These are phyloP conservation scores for Macrotyloma uniflorum DNA, from an alignment of 306 rosid genomes.

Conservation along the genomic window DNA sequence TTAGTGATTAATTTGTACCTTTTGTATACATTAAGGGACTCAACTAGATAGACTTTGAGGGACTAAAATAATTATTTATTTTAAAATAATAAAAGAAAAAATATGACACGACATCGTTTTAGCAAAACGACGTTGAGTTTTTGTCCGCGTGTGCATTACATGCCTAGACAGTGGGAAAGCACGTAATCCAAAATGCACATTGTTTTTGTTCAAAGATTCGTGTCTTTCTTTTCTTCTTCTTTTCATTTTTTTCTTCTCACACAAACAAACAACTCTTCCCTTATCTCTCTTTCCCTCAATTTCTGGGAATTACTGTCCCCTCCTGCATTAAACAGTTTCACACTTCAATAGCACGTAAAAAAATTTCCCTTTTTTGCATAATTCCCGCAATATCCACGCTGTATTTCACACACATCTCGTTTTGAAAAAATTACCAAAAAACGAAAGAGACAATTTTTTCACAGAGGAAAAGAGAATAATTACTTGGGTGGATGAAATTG, in stretches of 20 bases:
- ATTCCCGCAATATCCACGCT: not conserved
- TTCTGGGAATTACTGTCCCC: not conserved
- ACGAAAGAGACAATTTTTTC: constrained; percentile 1
- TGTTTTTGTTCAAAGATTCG: not conserved
- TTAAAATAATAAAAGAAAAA: not conserved
- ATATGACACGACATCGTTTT: not conserved
- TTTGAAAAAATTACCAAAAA: not conserved
- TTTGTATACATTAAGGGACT: no score
- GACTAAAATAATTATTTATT: no score
- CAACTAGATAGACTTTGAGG: no score
- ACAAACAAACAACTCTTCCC: not conserved
- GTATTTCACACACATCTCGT: not conserved
- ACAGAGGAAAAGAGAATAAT: not conserved
- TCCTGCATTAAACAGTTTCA: not conserved
- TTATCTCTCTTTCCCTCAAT: not conserved
- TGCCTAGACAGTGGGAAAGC: not conserved
- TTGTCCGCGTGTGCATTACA: not conserved
- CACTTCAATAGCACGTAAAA: not conserved
- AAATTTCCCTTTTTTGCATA: not conserved
- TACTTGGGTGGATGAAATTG: constrained; percentile 10
- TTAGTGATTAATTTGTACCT: no score
- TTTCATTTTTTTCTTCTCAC: not conserved
- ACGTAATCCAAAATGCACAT: constrained; percentile 11
- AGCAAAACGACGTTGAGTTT: not conserved
- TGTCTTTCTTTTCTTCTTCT: not conserved